Percentiles rank a stretch among this genome's conserved stretches.
Evolutionary conservation across 441 rosid species (phyloP).

Genomic region (Arabidopsis lyrata): DNA sequence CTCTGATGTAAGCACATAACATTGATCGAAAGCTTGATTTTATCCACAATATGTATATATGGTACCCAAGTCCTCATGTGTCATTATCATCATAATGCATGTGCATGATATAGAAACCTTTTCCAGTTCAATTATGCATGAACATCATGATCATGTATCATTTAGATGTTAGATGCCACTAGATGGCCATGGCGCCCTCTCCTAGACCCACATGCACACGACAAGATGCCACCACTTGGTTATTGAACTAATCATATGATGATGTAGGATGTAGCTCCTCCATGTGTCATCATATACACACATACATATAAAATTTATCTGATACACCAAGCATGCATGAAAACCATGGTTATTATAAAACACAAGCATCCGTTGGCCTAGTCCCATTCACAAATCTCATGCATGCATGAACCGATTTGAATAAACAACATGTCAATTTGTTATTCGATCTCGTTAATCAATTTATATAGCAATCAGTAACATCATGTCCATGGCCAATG

Average conservation of each 20-base stretch:
- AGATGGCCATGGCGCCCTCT: conserved; percentile 21
- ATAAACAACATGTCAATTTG: conserved; percentile 1
- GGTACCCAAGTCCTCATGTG: conserved; percentile 40
- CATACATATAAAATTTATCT: neutral
- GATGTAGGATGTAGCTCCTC: neutral
- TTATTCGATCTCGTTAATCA: neutral
- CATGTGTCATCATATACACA: conserved; percentile 10
- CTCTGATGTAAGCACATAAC: conserved; percentile 59
- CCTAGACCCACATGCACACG: neutral
- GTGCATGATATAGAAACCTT: conserved; percentile 11
- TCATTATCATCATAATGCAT: conserved; percentile 38
- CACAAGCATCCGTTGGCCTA: neutral
- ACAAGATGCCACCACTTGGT: conserved; percentile 17
- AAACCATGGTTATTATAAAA: neutral
- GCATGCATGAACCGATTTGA: conserved; percentile 11
- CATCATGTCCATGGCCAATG: conserved; percentile 9
- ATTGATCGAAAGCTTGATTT: conserved; percentile 49
- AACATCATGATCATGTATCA: conserved; percentile 29
- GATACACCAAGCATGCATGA: conserved; percentile 2
- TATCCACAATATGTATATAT: conserved; percentile 55
- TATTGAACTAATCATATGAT: conserved; percentile 8
- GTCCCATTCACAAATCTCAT: conserved; percentile 7
- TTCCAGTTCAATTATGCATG: conserved; percentile 40
- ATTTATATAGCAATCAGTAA: neutral
- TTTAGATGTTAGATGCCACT: conserved; percentile 19